Base-by-base conservation (phyloP, 768 basidiomycete species). In the Auricularia cornea region DNA sequence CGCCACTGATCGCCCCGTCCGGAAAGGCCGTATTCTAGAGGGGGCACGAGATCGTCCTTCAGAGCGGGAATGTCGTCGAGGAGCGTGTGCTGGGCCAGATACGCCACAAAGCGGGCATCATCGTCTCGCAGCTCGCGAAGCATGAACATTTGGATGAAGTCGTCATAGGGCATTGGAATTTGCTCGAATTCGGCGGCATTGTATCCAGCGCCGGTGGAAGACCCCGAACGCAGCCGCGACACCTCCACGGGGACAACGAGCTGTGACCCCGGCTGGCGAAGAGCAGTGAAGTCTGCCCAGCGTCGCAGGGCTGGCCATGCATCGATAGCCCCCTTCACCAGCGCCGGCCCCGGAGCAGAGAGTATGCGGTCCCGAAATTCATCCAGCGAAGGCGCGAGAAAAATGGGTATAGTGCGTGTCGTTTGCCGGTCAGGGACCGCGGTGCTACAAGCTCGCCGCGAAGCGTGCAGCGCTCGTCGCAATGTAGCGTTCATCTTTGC, bases 341-440 rank as follows among this genome's bases (percentile, higher is more conserved):
- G 16, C 5, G 12, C 10, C 23, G 20, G 44, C 20, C 11, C 23
- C 16, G 8, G 14, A 18, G 29, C 3, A 38, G 20, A 44, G 20
- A 20, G 29, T 61, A 29, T 28, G 40, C 26, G 60, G 14, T 33
- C 28, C 59, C 29, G 60, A 38, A 60, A 60, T 60, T 60, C 60
- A 16, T 41, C 60, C 23, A 29, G 60, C 32, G 26, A 31, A 29
- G 29, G 60, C 32, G 33, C 32, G 12, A 23, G 32, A 16, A 16
- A 29, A 23, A 35, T 31, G 16, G 26, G 2, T 5, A 41, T 5
- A 38, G 59, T 10, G 23, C 10, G 59, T 29, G 59, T 14, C 23
- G 59, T 29, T 16, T 60, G 41, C 16, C 5, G 3, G 8, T 2
- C 35, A 2, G n/a, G 32, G 32, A 31, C 51, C 6, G 44, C 12